Base-by-base conservation (phyloP, 176 grass and related monocot species). In the Alloteropsis semialata region DNA sequence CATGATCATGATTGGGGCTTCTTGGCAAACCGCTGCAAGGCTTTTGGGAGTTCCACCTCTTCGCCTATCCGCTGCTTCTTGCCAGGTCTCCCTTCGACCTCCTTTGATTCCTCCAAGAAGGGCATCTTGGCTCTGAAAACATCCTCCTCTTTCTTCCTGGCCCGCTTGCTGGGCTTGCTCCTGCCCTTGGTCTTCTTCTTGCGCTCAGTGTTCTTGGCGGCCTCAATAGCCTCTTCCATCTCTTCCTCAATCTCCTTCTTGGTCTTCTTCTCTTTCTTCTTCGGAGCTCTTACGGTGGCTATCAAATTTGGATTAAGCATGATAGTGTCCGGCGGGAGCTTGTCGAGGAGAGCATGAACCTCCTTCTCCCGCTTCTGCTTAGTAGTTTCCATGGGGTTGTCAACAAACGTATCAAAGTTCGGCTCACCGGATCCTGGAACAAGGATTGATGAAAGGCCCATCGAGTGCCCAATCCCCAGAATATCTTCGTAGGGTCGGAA, bases 111-210 rank as follows among this genome's bases (percentile, higher is more conserved):
- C 51, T 94, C 89, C 69, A 92, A 51, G 74, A 92, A 92, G 15
- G 78, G 82, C 45, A 81, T 92, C 79, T 97, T 97, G 3, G 84
- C 85, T 73, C 80, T 90, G 29, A 94, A 90, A 58, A 94, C 87
- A 61, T 87, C 89, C 38, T 97, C 91, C 65, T 90, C 53, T 65
- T 91, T 90, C 76, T 85, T 91, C 57, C 82, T 94, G 12, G 91
- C 75, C 64, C 14, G 78, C 82, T 92, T 97, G 72, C 91, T 97
- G 17, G 94, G 89, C 62, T 97, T 97, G 71, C 70, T 94, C 82
- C 91, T 97, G 75, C 94, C 91, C 81, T 97, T 97, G 3, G 94
- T 97, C 66, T 97, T 97, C 24, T 97, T 97, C 87, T 94, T 97
- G 3, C 88, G 25, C 55, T 57, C 34, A 18, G 54, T 84, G 38